These are phyloP conservation scores for Hypoxylon fragiforme DNA, from an alignment of 495 filamentous ascomycete genomes.

Conservation along the genomic window DNA sequence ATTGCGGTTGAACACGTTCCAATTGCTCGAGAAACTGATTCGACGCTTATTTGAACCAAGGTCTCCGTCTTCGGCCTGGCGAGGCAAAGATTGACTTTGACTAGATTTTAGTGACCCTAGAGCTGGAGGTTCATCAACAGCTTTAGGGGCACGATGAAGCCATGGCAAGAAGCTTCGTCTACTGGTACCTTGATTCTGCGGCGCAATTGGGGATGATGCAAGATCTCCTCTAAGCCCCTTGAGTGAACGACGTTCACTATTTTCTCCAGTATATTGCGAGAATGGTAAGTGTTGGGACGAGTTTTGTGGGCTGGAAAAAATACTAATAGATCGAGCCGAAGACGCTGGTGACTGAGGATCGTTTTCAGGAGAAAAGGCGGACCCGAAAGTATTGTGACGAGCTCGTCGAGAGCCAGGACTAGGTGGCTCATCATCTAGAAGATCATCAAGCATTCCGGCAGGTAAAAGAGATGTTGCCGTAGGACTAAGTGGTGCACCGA, in stretches of 20 bases:
- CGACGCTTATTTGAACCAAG: constrained; percentile 46
- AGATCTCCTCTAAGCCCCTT: constrained; percentile 37
- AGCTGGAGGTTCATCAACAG: constrained; percentile 66
- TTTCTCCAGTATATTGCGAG: constrained; percentile 46
- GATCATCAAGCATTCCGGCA: constrained; percentile 69
- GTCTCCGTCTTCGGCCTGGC: constrained; percentile 53
- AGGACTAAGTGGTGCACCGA: constrained; percentile 75
- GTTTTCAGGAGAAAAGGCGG: constrained; percentile 48
- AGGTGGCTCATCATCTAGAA: constrained; percentile 70
- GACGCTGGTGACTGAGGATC: constrained; percentile 73
- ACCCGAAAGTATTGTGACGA: constrained; percentile 32
- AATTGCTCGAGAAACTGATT: constrained; percentile 53
- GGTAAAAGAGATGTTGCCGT: constrained; percentile 77
- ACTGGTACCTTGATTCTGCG: constrained; percentile 34
- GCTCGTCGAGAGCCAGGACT: constrained; percentile 47
- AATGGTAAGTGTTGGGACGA: constrained; percentile 62
- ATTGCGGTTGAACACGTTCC: constrained; percentile 62
- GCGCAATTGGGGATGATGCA: constrained; percentile 32
- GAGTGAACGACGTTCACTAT: constrained; percentile 43
- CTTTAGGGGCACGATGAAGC: constrained; percentile 73
- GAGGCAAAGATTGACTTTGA: constrained; percentile 82
- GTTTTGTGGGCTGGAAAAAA: constrained; percentile 68
- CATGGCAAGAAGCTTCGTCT: constrained; percentile 55
- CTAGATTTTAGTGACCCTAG: constrained; percentile 73
- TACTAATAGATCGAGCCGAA: constrained; percentile 63